phyloP scores from a whole-genome alignment of 805 yeast genomes.

The Wickerhamiella galacta region DNA sequence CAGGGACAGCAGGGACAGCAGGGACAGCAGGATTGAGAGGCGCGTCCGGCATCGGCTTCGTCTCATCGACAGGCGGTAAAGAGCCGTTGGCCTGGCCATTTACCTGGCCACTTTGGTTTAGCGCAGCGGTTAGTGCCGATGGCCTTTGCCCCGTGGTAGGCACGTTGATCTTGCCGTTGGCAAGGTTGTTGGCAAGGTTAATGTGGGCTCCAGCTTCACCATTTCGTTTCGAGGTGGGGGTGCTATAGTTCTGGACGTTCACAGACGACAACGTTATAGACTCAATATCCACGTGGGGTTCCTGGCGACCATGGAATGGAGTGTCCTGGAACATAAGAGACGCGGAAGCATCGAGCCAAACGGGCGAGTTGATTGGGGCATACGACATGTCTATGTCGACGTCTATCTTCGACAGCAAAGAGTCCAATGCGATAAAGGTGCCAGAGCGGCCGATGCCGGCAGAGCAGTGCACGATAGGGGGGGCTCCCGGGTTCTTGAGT shows the following conservation, averaged over 20 bases:
- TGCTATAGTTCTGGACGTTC: too few relatives aligned
- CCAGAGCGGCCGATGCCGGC: slow-evolving; percentile 98
- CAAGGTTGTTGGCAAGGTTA: too few relatives aligned
- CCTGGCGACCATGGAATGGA: slow-evolving; percentile 9
- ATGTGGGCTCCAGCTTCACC: too few relatives aligned
- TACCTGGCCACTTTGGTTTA: not conserved
- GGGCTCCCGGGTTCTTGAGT: slow-evolving; percentile 29
- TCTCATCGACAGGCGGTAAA: not conserved
- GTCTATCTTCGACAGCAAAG: slow-evolving; percentile 20
- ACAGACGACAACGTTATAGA: not conserved
- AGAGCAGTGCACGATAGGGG: slow-evolving; percentile 74
- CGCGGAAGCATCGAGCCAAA: slow-evolving; percentile 11
- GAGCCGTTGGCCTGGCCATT: not conserved
- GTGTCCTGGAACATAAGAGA: slow-evolving; percentile 8
- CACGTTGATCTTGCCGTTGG: not conserved
- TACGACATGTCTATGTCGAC: slow-evolving; percentile 10
- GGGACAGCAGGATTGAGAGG: not conserved
- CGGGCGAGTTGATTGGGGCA: slow-evolving; percentile 11
- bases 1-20: not conserved
- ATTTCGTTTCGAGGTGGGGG: too few relatives aligned
- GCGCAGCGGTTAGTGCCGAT: not conserved
- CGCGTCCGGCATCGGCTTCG: slow-evolving; percentile 7
- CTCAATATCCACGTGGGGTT: not conserved
- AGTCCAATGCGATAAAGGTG: slow-evolving; percentile 60
- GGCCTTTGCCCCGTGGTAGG: not conserved